These are phyloP conservation scores for Gaertneriomyces semiglobifer DNA, from an alignment of 192 early-diverging fungal genomes.

Conservation along the genomic window DNA sequence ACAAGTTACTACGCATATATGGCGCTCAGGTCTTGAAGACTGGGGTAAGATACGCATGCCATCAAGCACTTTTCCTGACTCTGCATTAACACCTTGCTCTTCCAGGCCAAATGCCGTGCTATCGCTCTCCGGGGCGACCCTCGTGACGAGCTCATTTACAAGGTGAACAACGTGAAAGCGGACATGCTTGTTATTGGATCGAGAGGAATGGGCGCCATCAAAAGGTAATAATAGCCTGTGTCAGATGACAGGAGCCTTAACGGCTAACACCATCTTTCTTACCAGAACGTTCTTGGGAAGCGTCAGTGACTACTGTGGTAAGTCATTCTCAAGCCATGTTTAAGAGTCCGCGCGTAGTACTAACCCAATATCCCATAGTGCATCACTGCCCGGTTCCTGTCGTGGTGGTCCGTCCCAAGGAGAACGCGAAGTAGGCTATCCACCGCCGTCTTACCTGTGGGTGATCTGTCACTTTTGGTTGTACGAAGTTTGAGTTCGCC, in stretches of 20 bases:
- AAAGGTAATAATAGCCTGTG: slow-evolving; percentile 15
- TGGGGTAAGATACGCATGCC: slow-evolving; percentile 7
- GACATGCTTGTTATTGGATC: slow-evolving; percentile 35
- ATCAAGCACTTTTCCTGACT: neutral
- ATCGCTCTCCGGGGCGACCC: slow-evolving; percentile 49
- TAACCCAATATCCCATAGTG: too few species aligned
- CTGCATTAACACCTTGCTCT: neutral
- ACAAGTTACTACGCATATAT: slow-evolving; percentile 20
- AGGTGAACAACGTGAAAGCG: slow-evolving; percentile 36
- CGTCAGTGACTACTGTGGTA: slow-evolving; percentile 46
- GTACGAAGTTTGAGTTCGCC: too few species aligned
- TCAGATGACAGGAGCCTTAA: slow-evolving; percentile 23
- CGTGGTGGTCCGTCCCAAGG: slow-evolving; percentile 9
- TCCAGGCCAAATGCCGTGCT: slow-evolving; percentile 30
- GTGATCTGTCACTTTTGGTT: too few species aligned
- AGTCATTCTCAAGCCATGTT: slow-evolving; percentile 34
- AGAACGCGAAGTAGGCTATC: neutral
- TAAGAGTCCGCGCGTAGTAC: too few species aligned
- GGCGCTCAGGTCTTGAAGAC: slow-evolving; percentile 22
- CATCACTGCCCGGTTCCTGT: neutral
- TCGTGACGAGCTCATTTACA: slow-evolving; percentile 37
- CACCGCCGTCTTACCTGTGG: too few species aligned
- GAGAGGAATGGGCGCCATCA: slow-evolving; percentile 33
- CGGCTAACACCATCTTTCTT: slow-evolving; percentile 12
- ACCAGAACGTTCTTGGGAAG: slow-evolving; percentile 38